These are phyloP conservation scores for Cadophora sp. DNA, from an alignment of 2,329 filamentous ascomycete species.

Conservation along the genomic window DNA sequence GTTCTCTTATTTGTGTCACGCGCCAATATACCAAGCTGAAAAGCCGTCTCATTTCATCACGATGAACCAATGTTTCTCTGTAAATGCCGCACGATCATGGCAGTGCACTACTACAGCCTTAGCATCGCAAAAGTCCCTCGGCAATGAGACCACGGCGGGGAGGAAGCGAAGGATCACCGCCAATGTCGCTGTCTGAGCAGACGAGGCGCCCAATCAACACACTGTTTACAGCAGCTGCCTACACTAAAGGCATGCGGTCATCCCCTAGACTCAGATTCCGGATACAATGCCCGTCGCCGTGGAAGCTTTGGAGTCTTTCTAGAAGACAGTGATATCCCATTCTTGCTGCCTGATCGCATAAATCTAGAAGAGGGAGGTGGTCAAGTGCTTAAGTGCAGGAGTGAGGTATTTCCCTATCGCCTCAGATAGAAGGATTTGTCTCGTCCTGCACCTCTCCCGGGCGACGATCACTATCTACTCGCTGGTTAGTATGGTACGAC, in stretches of 20 bases:
- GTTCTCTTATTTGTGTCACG: background rate
- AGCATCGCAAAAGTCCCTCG: background rate
- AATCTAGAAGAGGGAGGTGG: background rate
- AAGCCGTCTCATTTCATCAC: background rate
- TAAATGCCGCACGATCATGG: background rate
- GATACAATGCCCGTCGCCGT: background rate
- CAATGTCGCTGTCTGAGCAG: background rate
- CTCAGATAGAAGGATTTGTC: background rate
- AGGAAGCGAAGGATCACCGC: constrained; percentile 9
- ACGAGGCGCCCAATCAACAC: constrained; percentile 6
- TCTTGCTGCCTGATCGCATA: background rate
- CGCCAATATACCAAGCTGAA: background rate
- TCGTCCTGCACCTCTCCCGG: background rate
- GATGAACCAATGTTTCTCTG: background rate
- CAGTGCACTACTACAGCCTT: background rate
- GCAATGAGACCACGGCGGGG: background rate
- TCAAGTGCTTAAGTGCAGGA: background rate
- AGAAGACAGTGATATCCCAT: background rate
- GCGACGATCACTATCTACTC: background rate
- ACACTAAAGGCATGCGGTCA: background rate
- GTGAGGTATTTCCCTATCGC: background rate
- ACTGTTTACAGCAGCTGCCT: constrained; percentile 4
- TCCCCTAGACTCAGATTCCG: background rate
- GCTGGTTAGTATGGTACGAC: background rate
- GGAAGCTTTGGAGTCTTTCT: background rate